A percentile compares a stretch with the other conserved stretches of the same genome.
These are phyloP conservation scores for Pelargonium nanum DNA, from an alignment of 345 rosid species.

Conservation along the genomic window DNA sequence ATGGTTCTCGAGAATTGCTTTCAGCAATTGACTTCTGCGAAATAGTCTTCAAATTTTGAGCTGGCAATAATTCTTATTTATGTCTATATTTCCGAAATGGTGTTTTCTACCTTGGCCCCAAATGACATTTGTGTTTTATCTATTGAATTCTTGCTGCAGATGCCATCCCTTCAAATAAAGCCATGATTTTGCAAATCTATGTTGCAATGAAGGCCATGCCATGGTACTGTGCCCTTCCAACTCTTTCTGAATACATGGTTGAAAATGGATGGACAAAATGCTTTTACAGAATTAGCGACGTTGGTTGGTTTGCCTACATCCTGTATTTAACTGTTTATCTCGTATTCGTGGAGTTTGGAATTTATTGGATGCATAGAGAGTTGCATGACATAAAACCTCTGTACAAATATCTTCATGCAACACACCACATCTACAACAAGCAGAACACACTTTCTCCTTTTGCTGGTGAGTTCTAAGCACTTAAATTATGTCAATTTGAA, in stretches of 20 bases:
- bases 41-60: not conserved
- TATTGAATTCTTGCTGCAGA: conserved; percentile 37
- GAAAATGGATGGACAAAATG: conserved; percentile 93
- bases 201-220: conserved; percentile 98
- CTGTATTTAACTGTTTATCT: conserved; percentile 44
- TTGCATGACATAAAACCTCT: conserved; percentile 90
- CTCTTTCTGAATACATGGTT: conserved; percentile 69
- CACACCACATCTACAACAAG: conserved; percentile 95
- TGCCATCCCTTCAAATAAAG: conserved; percentile 74
- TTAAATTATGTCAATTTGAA: not conserved
- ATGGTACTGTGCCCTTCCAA: conserved; percentile 74
- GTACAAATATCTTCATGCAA: conserved; percentile 79
- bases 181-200: conserved; percentile 78
- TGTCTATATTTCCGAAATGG: not conserved
- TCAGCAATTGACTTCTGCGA: not conserved
- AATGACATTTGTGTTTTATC: conserved; percentile 7
- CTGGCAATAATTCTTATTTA: not conserved
- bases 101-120: not conserved
- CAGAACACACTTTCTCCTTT: conserved; percentile 93
- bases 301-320: conserved; percentile 47
- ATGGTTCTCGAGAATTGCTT: not conserved
- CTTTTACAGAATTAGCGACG: conserved; percentile 44
- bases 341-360: conserved; percentile 71
- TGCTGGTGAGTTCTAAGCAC: conserved; percentile 52
- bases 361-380: conserved; percentile 94